Base-by-base conservation (phyloP, 352 stramenopile species). In the Phytophthora capsici region DNA sequence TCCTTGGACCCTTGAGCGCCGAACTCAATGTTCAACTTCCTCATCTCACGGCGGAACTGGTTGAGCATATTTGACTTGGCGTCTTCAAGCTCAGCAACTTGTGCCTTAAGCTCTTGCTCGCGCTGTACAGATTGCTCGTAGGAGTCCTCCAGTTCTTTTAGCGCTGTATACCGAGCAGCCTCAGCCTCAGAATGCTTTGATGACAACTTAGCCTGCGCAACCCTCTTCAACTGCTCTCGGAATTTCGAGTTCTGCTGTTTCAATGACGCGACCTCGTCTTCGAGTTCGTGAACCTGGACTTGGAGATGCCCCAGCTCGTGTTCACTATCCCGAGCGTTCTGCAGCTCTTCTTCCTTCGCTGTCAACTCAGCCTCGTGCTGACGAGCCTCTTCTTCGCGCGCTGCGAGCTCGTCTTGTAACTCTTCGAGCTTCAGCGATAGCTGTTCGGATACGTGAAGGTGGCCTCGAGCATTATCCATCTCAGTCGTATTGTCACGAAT, bases 341-440 rank as follows among this genome's bases (percentile, higher is more conserved):
- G 41, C 7, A 78, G 43, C 43, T 73, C 62, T 53, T 73, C 19
- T 2, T 65, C 62, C 36, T 73, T 78, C n/a, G 52, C 41, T 57
- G 41, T 38, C n/a, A 88, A 43, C 23, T 79, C 69, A 19, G 28
- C 55, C 28, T 84, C 62, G 9, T 65, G 72, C 26, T 77, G 59
- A n/a, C 72, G 62, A 45, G 63, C 41, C 6, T 77, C 57, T 4
- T 70, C 56, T 17, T 77, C 67, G 8, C 66, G 75, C 23, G 65
- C 44, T 43, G 69, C 54, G 13, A 82, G 41, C 23, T 77, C 58
- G 25, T 77, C 63, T 68, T 80, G 59, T 25, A 80, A 36, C 19
- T 77, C 63, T 51, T 84, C 69, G 0, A 88, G 55, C 55, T 84
- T 80, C n/a, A 70, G 44, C 19, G 62, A 85, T 48, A 89, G 71